These are phyloP conservation scores for Naegleria gruberi DNA, from an alignment of 208 protist species.

Conservation along the genomic window DNA sequence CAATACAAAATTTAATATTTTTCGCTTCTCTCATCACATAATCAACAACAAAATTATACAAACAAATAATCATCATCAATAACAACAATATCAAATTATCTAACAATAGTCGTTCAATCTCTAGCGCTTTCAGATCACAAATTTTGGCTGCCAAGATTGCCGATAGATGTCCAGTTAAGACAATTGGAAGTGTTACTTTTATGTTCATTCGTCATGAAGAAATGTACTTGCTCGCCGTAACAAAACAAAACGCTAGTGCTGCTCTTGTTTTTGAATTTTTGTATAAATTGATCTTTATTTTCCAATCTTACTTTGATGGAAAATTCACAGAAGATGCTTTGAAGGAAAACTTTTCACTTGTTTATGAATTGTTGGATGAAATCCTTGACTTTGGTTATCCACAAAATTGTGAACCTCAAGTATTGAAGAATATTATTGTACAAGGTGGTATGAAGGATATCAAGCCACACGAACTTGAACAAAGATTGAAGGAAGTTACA, in stretches of 20 bases:
- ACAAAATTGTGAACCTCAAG: conserved; percentile 70
- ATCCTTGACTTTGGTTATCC: conserved; percentile 97
- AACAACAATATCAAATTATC: conserved; percentile 14
- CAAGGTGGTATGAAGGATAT: conserved; percentile 46
- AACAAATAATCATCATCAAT: neutral
- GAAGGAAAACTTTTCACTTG: conserved; percentile 87
- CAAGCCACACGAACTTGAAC: conserved; percentile 20
- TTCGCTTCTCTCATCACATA: neutral
- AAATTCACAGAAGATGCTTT: conserved; percentile 78
- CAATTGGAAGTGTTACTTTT: neutral
- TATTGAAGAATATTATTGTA: conserved; percentile 79
- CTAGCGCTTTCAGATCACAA: conserved; percentile 73
- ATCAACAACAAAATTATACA: no score
- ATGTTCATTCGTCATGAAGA: conserved; percentile 42
- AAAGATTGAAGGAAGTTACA: conserved; percentile 69
- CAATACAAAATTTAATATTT: neutral
- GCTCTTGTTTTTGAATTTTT: conserved; percentile 65
- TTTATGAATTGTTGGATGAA: conserved; percentile 96
- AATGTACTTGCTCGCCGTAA: conserved; percentile 82
- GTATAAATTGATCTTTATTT: conserved; percentile 66
- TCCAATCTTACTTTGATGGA: conserved; percentile 79
- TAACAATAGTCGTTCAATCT: conserved; percentile 46
- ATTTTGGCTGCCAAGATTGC: conserved; percentile 56
- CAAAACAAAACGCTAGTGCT: conserved; percentile 80
- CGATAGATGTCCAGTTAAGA: conserved; percentile 42